These are phyloP conservation scores for Candida verbasci DNA, from an alignment of 805 yeast species.

Conservation along the genomic window DNA sequence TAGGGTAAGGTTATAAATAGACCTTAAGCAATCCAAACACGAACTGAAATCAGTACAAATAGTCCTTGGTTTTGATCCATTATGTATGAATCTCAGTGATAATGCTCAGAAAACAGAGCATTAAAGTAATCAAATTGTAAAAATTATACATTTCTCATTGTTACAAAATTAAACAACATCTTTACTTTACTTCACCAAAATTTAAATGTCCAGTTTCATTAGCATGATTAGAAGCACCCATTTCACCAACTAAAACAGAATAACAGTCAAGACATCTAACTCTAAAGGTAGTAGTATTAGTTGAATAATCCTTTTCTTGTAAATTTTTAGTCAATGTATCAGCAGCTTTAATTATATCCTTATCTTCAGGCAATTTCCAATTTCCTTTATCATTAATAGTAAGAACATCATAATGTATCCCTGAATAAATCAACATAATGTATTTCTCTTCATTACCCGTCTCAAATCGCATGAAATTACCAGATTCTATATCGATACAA, in stretches of 20 bases:
- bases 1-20: no score
- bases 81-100: no score
- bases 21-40: no score
- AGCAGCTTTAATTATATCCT: slow-evolving; percentile 17
- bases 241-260: slow-evolving; percentile 52
- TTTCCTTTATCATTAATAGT: slow-evolving; percentile 43
- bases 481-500: slow-evolving; percentile 63
- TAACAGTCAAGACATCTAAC: slow-evolving; percentile 58
- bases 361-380: slow-evolving; percentile 36
- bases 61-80: no score
- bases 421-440: slow-evolving; percentile 58
- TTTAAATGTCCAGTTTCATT: slow-evolving; percentile 53
- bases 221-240: slow-evolving; percentile 63
- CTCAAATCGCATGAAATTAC: slow-evolving; percentile 50
- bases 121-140: no score
- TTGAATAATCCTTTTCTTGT: slow-evolving; percentile 52
- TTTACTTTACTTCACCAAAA: slow-evolving; percentile 52
- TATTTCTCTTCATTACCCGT: slow-evolving; percentile 26
- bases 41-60: no score
- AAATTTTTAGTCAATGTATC: slow-evolving; percentile 38
- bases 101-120: no score
- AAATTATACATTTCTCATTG: no score
- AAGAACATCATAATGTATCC: slow-evolving; percentile 70
- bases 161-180: no score
- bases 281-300: slow-evolving; percentile 58